Conservation (phyloP, 208 protist species). For the Crithidia bombi region DNA sequence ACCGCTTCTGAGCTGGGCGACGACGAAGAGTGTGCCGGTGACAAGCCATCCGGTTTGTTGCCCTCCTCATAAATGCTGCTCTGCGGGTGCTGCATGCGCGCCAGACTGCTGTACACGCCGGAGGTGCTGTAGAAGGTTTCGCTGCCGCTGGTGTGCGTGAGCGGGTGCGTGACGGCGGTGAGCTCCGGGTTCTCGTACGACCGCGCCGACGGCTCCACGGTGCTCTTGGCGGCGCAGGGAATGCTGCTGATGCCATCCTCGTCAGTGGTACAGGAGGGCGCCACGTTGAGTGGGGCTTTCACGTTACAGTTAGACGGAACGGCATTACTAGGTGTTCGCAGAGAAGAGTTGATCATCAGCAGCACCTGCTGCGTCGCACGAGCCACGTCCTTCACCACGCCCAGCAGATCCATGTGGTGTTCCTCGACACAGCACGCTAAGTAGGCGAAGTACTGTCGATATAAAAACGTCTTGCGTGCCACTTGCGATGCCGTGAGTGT, state of each 20-base stretch:
- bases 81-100: background rate
- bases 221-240: slow-evolving; percentile 7
- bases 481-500: background rate
- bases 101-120: slow-evolving; percentile 8
- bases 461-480: background rate
- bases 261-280: background rate
- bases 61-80: slow-evolving; percentile 10
- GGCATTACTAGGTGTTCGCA: background rate
- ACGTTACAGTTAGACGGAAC: background rate
- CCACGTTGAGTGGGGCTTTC: background rate
- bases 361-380: background rate
- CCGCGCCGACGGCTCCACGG: background rate
- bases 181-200: slow-evolving; percentile 7
- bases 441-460: slow-evolving; percentile 19
- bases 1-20: background rate
- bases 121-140: slow-evolving; percentile 12
- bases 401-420: background rate
- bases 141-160: background rate
- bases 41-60: background rate
- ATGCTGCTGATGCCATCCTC: slow-evolving; percentile 5
- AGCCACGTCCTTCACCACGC: background rate
- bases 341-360: background rate
- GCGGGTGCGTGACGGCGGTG: background rate
- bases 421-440: background rate
- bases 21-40: background rate